Conservation (phyloP, 163 green algal species). For the Chlamydomonas reinhardtii region DNA sequence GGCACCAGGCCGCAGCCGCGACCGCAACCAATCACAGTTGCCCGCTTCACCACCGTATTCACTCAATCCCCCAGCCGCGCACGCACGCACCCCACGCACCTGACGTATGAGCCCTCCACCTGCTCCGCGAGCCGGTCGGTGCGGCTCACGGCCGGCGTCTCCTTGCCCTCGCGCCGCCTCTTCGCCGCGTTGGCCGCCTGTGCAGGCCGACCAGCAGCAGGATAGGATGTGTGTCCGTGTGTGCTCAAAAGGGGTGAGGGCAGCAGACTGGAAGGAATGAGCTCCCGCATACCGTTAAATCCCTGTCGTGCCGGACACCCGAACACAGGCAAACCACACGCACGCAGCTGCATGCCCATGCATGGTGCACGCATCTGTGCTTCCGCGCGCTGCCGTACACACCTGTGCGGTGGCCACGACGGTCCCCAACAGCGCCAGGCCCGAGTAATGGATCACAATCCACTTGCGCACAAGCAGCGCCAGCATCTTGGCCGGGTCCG, state of each 20-base stretch:
- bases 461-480: constrained; percentile 28
- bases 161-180: neutral
- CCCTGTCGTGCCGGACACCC: too few species aligned
- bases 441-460: constrained; percentile 20
- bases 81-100: neutral
- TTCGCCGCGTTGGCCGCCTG: neutral
- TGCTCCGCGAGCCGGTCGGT: constrained; percentile 9
- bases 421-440: constrained; percentile 14
- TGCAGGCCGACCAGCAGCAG: too few species aligned
- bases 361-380: neutral
- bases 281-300: too few species aligned
- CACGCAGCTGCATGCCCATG: too few species aligned
- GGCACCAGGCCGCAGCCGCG: too few species aligned
- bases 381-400: neutral
- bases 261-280: too few species aligned
- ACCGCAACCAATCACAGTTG: too few species aligned
- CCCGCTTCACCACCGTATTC: too few species aligned
- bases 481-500: neutral
- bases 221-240: too few species aligned
- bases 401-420: neutral
- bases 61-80: too few species aligned
- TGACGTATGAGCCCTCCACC: constrained; percentile 19
- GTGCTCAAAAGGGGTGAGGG: too few species aligned
- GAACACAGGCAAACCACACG: too few species aligned
- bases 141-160: neutral